Evolutionary conservation across 768 basidiomycete species (phyloP), one percentile per base, ranked within the genome.

Genomic region (Termitomyces sp.): DNA sequence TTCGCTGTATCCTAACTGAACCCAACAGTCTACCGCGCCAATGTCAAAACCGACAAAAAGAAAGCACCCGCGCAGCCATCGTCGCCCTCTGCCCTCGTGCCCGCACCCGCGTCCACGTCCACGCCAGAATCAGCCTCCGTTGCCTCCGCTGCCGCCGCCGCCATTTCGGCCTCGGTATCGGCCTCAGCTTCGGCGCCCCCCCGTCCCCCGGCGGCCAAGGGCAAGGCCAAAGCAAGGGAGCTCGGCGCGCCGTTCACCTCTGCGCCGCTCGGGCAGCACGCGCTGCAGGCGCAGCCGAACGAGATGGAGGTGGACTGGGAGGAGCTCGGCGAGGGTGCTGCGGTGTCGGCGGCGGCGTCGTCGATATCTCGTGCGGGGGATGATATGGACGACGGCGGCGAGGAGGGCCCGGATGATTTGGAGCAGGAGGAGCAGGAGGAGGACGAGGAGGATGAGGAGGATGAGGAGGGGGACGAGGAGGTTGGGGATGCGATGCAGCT

Each of bases 1-100:
- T 23, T 23, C 23, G 23, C 23, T 23, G 23, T 23, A 23, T 23
- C 2, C 2, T 23, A 23, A 23, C 23, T 2, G 12, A 36, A 10
- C 35, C 0, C 35, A 1, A 9, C 2, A 91, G 89, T 83, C 23
- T 90, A 87, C 62, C 85, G 88, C 58, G 84, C 88, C 43, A 72
- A 77, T 20, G 69, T 79, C 3, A 91, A 88, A 67, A 78, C 76
- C 5, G 85, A 84, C 70, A 89, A 87, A 71, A 77, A 74, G 60
- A 80, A 78, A 64, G 76, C 18, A 67, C 68, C 35, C 60, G 71
- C 4, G 69, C 65, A 10, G 35, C 35, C 35, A 13, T 4, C 13
- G 13, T 14, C 36, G 12, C n/a, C 9, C 8, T 20, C 41, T n/a
- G 41, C n/a, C 3, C 4, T 18, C 8, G 41, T 4, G 41, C 18